Base-by-base conservation (phyloP, 192 early-diverging fungal species). In the Backusella australiensis region DNA sequence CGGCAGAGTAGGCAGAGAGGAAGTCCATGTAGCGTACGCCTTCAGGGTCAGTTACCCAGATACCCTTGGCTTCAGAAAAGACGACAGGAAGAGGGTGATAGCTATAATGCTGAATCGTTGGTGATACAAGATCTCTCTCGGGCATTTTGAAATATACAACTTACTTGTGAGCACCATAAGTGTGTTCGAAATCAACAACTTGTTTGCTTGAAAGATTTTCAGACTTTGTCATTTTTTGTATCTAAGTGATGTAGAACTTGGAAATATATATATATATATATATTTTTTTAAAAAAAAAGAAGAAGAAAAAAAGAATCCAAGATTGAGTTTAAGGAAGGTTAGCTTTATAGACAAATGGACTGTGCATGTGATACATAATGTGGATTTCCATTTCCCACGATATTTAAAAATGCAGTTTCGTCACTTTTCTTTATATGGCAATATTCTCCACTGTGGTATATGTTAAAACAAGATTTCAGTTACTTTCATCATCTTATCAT, bases 41-140 rank as follows among this genome's bases (percentile, higher is more conserved):
- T 82, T 96, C 98, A 49, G 94, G 95, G 80, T 99, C 98, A 92
- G 93, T 96, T 67, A 99, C 96, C 84, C 93, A 90, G 17, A 94
- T 90, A 15, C 98, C 98, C 80, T 96, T 41, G 42, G 91, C 98
- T 71, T 89, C 89, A 76, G 91, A 80, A 80, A 98, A 94, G 46
- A 99, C 98, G 1, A 97, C 92, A 9, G 96, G 96, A 42, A 99
- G 86, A 29, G 98, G 98, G 82, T 99, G 98, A 84, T 99, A 99
- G 89, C 91, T 92, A 44, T 1, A 67, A 8, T 38, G 29, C 0
- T 59, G 26, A 0, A 32, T 15, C 14, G 46, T 32, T 34, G 12
- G n/a, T 23, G 26, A 67, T 59, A 26, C 56, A 2, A 44, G 15
- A 44, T 17, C 42, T 44, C 15, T 32, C 32, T 3, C 32, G 32